Conservation (phyloP, 1,139 yeast species). For the Geotrichum citri-aurantii region DNA sequence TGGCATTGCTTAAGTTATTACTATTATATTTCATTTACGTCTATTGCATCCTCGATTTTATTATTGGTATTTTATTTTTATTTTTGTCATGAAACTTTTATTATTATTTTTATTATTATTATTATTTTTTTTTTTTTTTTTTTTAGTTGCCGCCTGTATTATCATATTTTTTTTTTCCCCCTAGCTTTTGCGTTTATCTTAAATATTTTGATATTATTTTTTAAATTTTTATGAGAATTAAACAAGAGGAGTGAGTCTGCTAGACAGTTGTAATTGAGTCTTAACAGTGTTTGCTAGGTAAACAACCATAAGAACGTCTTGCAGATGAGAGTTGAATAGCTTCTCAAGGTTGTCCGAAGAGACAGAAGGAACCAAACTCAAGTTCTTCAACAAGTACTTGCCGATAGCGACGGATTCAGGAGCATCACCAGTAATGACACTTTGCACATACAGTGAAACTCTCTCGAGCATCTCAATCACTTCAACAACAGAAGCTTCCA, state of each 20-base stretch:
- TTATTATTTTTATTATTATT: neutral
- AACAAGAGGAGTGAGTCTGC: slow-evolving; percentile 58
- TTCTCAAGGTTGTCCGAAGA: slow-evolving; percentile 54
- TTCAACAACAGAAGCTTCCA: slow-evolving; percentile 52
- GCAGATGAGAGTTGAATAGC: slow-evolving; percentile 66
- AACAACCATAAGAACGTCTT: slow-evolving; percentile 79
- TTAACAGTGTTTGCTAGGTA: slow-evolving; percentile 79
- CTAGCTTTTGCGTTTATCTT: neutral
- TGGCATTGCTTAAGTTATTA: slow-evolving; percentile 23
- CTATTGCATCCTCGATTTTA: neutral
- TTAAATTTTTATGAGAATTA: slow-evolving; percentile 19
- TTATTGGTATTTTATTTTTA: too few species aligned
- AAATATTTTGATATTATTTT: neutral
- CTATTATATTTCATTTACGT: neutral
- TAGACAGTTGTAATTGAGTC: slow-evolving; percentile 77
- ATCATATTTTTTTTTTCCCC: neutral
- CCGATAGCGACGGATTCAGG: slow-evolving; percentile 53
- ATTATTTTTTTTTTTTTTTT: too few species aligned
- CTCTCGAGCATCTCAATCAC: slow-evolving; percentile 55
- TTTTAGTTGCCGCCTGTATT: too few species aligned
- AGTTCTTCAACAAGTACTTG: slow-evolving; percentile 57
- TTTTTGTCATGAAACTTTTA: too few species aligned
- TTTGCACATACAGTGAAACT: slow-evolving; percentile 45
- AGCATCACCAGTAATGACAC: slow-evolving; percentile 42
- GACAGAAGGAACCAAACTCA: slow-evolving; percentile 58